phyloP scores from a whole-genome alignment of 2,329 filamentous ascomycete species.

The Helotiales sp. region DNA sequence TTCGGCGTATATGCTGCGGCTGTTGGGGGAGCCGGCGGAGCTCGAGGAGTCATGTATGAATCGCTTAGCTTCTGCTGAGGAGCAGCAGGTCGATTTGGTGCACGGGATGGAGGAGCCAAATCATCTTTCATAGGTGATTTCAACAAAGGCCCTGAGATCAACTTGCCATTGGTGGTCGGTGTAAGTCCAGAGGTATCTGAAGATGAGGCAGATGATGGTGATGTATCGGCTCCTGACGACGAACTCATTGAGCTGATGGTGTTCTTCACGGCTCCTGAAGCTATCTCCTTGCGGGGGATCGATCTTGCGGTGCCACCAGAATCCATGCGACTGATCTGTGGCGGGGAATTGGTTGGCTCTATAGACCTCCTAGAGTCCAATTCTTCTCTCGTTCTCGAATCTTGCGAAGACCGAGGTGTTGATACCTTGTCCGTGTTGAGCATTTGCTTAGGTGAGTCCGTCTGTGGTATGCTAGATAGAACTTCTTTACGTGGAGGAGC shows the following conservation, averaged over 20 bases:
- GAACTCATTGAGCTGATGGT: conserved; percentile 37
- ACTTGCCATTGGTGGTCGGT: conserved; percentile 43
- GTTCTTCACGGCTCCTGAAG: conserved; percentile 32
- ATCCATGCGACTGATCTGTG: conserved; percentile 61
- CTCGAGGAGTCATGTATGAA: conserved; percentile 44
- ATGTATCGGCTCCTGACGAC: conserved; percentile 41
- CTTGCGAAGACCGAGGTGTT: conserved; percentile 61
- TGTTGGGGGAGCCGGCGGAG: conserved; percentile 40
- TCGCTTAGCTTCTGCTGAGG: conserved; percentile 48
- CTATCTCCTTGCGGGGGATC: conserved; percentile 69
- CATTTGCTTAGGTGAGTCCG: conserved; percentile 36
- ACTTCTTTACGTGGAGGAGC: conserved; percentile 36
- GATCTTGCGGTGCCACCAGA: conserved; percentile 52
- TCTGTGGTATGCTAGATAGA: conserved; percentile 26
- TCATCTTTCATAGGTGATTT: conserved; percentile 38
- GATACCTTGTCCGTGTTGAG: conserved; percentile 45
- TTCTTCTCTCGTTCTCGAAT: conserved; percentile 62
- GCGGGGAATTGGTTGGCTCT: conserved; percentile 36
- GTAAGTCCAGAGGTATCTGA: conserved; percentile 40
- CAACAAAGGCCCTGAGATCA: conserved; percentile 39
- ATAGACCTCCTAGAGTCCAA: conserved; percentile 50
- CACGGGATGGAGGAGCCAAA: conserved; percentile 35
- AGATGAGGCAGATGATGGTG: conserved; percentile 41
- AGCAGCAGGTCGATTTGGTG: conserved; percentile 45
- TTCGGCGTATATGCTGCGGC: conserved; percentile 44